These are phyloP conservation scores for Anisodus acutangulus DNA, from an alignment of 257 asterid species.

Conservation along the genomic window DNA sequence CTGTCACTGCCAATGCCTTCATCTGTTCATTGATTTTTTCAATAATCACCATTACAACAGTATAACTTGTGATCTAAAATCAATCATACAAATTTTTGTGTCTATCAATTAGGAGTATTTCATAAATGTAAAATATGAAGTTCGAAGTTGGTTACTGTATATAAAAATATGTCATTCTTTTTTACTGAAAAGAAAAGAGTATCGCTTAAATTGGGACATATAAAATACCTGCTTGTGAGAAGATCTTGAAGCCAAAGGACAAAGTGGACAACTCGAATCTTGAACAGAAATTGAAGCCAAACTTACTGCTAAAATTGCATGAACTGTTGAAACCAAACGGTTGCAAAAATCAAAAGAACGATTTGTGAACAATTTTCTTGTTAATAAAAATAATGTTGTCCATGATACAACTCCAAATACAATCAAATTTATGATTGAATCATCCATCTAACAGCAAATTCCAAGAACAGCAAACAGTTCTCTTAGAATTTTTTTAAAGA, in stretches of 20 bases:
- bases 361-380: constrained; percentile 45
- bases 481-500: not conserved
- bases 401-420: constrained; percentile 60
- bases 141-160: no score
- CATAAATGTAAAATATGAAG: no score
- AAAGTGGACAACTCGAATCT: constrained; percentile 79
- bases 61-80: no score
- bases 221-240: constrained; percentile 67
- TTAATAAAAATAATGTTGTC: constrained; percentile 58
- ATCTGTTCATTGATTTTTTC: constrained; percentile 50
- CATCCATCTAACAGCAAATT: constrained; percentile 53
- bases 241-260: constrained; percentile 70
- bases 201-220: not conserved
- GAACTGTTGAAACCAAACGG: constrained; percentile 69
- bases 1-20: constrained; percentile 56
- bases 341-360: constrained; percentile 84
- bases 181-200: no score
- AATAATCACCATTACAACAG: not conserved
- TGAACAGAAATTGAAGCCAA: constrained; percentile 67
- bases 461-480: not conserved
- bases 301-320: constrained; percentile 63
- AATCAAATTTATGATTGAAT: constrained; percentile 46
- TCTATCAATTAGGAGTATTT: no score
- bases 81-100: no score
- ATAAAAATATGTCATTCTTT: no score